Base-by-base conservation (phyloP, 2,329 filamentous ascomycete genomes). In the Fusarium transvaalense region DNA sequence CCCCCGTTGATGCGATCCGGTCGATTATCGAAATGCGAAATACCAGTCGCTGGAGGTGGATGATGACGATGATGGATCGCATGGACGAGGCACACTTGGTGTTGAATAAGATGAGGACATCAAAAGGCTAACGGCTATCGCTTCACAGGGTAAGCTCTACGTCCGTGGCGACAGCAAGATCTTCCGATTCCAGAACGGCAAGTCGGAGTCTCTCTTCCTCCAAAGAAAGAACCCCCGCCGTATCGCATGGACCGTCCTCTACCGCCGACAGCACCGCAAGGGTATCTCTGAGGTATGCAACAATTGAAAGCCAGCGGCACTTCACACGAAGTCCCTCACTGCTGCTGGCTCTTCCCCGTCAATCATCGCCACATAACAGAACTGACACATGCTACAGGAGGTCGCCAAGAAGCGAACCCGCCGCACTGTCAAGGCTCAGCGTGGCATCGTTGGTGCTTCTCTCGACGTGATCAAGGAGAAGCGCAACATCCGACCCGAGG, bases 181-280 rank as follows among this genome's bases (percentile, higher is more conserved):
- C 89, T 99, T 99, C 92, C 94, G 96, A 83, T 99, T 99, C 92
- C 94, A 97, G 87, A 97, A 97, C 87, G 94, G 96, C 88, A 99
- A 99, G 89, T 95, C 93, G 86, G 96, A 99, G 88, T 97, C 94
- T 76, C 93, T 99, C 77, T 99, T 99, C 91, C 93, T 98, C 78
- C 96, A 99, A 90, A 95, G 96, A 89, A 99, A 99, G 93, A 99
- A 99, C 91, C 96, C 96, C 83, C 95, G 96, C 85, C 94, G 95
- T 83, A 98, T 99, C 85, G 91, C 95, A 77, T 99, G 96, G 96
- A 99, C 96, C 76, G 91, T 94, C 79, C 92, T 99, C 74, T 99
- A 93, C 93, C 91, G 96, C 84, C 92, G 95, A 86, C 93, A 97
- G 88, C 95, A 97, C 92, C 96, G 94, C 89, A 99, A 99, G 94